Conservation (phyloP, 352 stramenopile genomes). For the Blastocystis sp. region DNA sequence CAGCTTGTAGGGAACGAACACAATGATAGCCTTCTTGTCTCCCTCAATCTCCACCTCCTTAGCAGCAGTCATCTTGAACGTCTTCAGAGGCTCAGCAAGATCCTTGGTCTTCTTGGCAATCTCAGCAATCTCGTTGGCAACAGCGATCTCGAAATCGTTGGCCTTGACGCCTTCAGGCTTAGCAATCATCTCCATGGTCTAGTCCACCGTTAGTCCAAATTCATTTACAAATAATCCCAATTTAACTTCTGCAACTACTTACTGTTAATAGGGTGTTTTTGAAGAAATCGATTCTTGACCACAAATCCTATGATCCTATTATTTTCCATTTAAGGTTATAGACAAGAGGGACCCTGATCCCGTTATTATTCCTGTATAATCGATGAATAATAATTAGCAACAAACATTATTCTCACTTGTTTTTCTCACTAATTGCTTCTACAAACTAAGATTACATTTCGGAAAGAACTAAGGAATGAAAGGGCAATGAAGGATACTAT, state of each 20-base stretch:
- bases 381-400: not conserved
- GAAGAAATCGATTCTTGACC: not conserved
- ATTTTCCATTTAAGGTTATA: not conserved
- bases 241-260: not conserved
- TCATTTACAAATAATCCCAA: not conserved
- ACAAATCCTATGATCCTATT: constrained; percentile 23
- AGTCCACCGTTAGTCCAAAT: not conserved
- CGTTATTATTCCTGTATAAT: not conserved
- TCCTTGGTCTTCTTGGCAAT: constrained; percentile 57
- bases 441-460: not conserved
- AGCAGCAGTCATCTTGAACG: constrained; percentile 70
- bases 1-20: constrained; percentile 96
- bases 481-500: not conserved
- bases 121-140: constrained; percentile 48
- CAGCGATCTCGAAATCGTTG: constrained; percentile 21
- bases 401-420: not conserved
- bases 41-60: constrained; percentile 94
- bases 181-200: constrained; percentile 53
- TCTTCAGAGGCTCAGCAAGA: constrained; percentile 49
- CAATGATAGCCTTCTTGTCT: no score
- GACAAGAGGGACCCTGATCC: not conserved
- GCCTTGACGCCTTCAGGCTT: constrained; percentile 46
- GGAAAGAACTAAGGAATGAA: not conserved
- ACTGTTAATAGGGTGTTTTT: constrained; percentile 52
- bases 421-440: not conserved